phyloP scores from a whole-genome alignment of 495 filamentous ascomycete genomes.

The Viridothelium virens region DNA sequence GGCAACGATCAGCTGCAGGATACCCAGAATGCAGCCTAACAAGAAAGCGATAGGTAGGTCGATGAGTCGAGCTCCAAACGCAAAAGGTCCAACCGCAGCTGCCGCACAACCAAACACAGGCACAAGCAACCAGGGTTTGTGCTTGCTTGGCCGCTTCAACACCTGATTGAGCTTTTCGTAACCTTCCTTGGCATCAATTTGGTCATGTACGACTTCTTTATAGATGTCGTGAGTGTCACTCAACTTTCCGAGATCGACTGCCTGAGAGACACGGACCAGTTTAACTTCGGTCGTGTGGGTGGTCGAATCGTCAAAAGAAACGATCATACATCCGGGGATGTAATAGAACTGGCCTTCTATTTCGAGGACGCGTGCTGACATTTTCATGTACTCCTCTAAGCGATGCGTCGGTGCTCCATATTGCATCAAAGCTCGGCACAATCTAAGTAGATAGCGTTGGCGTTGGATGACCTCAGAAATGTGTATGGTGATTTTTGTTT shows the following conservation, averaged over 20 bases:
- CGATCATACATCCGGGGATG: constrained; percentile 90
- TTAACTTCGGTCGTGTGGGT: constrained; percentile 93
- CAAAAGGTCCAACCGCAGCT: constrained; percentile 75
- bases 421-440: constrained; percentile 78
- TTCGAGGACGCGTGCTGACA: constrained; percentile 80
- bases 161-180: constrained; percentile 61
- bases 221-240: constrained; percentile 83
- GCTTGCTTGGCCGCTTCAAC: constrained; percentile 53
- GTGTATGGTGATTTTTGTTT: constrained; percentile 78
- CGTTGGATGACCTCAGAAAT: constrained; percentile 77
- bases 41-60: constrained; percentile 84
- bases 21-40: constrained; percentile 73
- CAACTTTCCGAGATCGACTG: constrained; percentile 76
- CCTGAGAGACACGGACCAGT: constrained; percentile 67
- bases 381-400: constrained; percentile 71
- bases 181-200: constrained; percentile 77
- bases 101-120: constrained; percentile 78
- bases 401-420: constrained; percentile 44
- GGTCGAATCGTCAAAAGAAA: constrained; percentile 81
- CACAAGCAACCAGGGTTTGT: constrained; percentile 63
- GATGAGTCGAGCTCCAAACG: constrained; percentile 76
- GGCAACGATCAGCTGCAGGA: constrained; percentile 71
- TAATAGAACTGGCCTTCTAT: constrained; percentile 90
- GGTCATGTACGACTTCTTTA: constrained; percentile 87
- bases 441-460: constrained; percentile 74